Evolutionary conservation across 441 rosid species (phyloP), one percentile per base, ranked within the genome.

Genomic region (Gossypium davidsonii): DNA sequence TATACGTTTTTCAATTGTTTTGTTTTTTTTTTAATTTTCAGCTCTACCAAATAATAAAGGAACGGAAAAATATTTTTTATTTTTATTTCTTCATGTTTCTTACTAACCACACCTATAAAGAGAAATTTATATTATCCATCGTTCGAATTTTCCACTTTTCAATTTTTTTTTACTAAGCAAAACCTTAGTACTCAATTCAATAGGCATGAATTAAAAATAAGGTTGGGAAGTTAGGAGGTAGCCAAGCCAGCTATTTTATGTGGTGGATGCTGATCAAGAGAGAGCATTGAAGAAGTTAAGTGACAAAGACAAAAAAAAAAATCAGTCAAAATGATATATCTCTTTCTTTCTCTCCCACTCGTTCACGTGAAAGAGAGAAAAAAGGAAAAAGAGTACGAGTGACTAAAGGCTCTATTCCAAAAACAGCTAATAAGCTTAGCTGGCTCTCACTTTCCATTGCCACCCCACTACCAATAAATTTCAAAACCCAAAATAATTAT

Each of bases 211-310:
- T 17, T 18, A 53, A 53, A 7, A 53, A 21, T 3, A 21, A 56
- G 23, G 57, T 53, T 53, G 42, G 69, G 28, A 10, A 18, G 69
- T 64, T 37, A 6, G 69, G 14, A 64, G 51, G 31, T 7, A 64
- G 69, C 52, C 28, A 64, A 64, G 69, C 31, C 28, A 64, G 52
- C 52, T 34, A 62, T 31, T 34, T 39, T 9, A 64, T 39, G 69
- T 39, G 26, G 69, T 18, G 69, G 18, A 64, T 8, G 51, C 10
- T 5, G 9, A 39, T 3, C n/a, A 37, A 65, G 2, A 42, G 53
- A 39, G 5, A 15, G 34, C 56, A 44, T 21, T 5, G 67, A 63
- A 37, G 67, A 63, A 37, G 28, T 18, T 17, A 37, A 18, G 4
- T 10, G 48, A 2, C 46, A 61, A 37, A 37, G 9, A 37, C 2